Base-by-base conservation (phyloP, 805 yeast species). In the Pichia thaimueangensis region DNA sequence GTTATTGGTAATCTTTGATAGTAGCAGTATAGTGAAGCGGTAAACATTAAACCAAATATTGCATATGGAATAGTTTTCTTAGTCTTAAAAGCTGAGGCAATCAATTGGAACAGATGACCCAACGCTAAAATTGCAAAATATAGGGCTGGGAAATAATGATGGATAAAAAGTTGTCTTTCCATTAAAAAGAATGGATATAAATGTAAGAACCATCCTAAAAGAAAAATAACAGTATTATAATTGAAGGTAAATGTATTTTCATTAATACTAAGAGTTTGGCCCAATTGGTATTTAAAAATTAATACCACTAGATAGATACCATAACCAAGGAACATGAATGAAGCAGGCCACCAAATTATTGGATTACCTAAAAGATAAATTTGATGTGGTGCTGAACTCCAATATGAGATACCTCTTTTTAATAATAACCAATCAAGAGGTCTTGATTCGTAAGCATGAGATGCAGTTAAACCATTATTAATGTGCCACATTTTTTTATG, bases 141-240 rank as follows among this genome's bases (percentile, higher is more conserved):
- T 41, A 86, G 74, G 2, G 97, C 86, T 43, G 96, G 97, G 52
- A 93, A 67, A 63, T 91, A 91, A 64, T 89, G 97, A 63, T 89
- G 97, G 59, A 89, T 69, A 69, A 91, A 89, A 64, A 89, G 65
- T 67, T 89, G 97, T 67, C 97, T 80, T 20, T 80, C 88, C 97
- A 89, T 89, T 45, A 89, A 67, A 64, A 76, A 81, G 41, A 86
- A 84, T 51, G 95, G 94, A 42, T 71, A 58, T 58, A 75, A 82
- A 62, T 86, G 95, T 30, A 82, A 28, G 39, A 58, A 65, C 85
- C 88, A 86, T 34, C 94, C 95, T 8, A 76, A 55, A 31, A 79
- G 55, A 59, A 77, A 85, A 25, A 76, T 75, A 43, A 80, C 64
- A 23, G 73, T 72, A 54, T 81, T 84, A 41, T 74, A 66, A 56